Base-by-base conservation (phyloP, 371 early-diverging fungal species). In the Lichtheimia ornata region DNA sequence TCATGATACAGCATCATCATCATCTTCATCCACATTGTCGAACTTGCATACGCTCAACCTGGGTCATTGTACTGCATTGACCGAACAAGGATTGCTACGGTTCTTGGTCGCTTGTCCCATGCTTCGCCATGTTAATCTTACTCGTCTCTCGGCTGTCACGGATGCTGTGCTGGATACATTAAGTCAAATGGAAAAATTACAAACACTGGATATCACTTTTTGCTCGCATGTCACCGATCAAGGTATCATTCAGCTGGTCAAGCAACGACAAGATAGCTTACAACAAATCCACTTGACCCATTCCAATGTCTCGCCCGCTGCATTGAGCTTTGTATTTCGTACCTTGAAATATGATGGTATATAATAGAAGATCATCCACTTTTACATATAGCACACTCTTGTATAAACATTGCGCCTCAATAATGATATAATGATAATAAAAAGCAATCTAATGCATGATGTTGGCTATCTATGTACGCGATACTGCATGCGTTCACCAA, bases 151-250 rank as follows among this genome's bases (percentile, higher is more conserved):
- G 18, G 30, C 54, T 3, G 59, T 54, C 7, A 58, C 59, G 28
- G 59, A 64, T 41, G n/a, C 9, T n/a, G 64, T 64, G n/a, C 41
- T 58, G 4, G 40, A 53, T 11, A 18, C 57, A 5, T 30, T 43
- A 1, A 6, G 27, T 17, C 50, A 17, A 28, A 51, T 43, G 25
- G 11, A 13, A 1, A 15, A 14, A 18, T 44, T 63, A 40, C 50
- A 30, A 4, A 22, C 35, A 5, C 13, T 63, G 2, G 4, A 42
- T 24, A 1, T 63, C 18, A 18, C 56, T 1, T 42, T 11, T 9
- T 63, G 63, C 28, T 15, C 24, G 14, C 43, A 40, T 11, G 51
- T 63, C 15, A 50, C 58, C 9, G 57, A 90, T 11, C 20, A 4
- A 40, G 9, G 40, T 14, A 18, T 53, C 12, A 53, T 5, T n/a